Conservation (phyloP, 2,329 filamentous ascomycete genomes). For the Cladosporium sp. region DNA sequence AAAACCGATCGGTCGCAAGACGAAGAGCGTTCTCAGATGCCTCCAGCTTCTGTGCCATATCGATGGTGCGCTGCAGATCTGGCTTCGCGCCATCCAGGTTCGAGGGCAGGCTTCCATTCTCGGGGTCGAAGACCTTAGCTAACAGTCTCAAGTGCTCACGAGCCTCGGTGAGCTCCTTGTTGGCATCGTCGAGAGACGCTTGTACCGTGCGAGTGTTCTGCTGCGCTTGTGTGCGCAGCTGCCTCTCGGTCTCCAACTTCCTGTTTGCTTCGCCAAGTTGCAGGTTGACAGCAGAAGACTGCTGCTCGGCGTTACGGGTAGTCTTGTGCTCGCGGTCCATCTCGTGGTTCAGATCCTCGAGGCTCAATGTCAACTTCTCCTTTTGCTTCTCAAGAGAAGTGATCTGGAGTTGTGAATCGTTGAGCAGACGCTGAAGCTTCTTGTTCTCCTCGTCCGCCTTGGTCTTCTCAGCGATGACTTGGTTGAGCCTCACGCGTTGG, state of each 20-base stretch:
- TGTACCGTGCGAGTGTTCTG: constrained; percentile 79
- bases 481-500: constrained; percentile 68
- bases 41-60: constrained; percentile 81
- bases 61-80: constrained; percentile 62
- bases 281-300: constrained; percentile 69
- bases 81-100: constrained; percentile 65
- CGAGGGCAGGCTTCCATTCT: constrained; percentile 46
- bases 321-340: constrained; percentile 84
- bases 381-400: constrained; percentile 88
- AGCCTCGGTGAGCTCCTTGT: constrained; percentile 75
- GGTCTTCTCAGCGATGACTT: constrained; percentile 76
- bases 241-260: constrained; percentile 83
- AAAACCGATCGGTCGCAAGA: constrained; percentile 73
- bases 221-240: constrained; percentile 79
- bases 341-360: constrained; percentile 92
- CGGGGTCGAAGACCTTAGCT: constrained; percentile 82
- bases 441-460: constrained; percentile 78
- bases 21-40: constrained; percentile 83
- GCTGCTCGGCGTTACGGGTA: constrained; percentile 84
- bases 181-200: constrained; percentile 68
- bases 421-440: constrained; percentile 76
- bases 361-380: constrained; percentile 79
- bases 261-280: constrained; percentile 87
- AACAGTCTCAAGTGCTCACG: constrained; percentile 74
- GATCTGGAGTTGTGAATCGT: constrained; percentile 76